Conservation (phyloP, 2,329 filamentous ascomycete species). For the Venturia oleaginea region DNA sequence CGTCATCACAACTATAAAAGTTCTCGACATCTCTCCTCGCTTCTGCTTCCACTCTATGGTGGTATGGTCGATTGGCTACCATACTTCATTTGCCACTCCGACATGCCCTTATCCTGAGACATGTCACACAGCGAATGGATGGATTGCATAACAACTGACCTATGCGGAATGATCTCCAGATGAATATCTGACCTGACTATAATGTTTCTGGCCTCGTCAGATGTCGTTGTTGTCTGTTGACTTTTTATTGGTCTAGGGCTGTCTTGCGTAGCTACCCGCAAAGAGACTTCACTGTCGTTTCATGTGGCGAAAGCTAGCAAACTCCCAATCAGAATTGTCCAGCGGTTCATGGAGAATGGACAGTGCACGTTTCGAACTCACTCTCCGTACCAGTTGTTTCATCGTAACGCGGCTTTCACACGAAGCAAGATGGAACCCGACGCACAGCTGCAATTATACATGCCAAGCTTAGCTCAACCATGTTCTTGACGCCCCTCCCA, state of each 20-base stretch:
- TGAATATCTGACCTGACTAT: background rate
- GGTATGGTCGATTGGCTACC: background rate
- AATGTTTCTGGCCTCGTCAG: background rate
- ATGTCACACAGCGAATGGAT: background rate
- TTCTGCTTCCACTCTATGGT: background rate
- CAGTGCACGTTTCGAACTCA: background rate
- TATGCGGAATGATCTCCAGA: background rate
- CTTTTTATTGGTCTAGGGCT: background rate
- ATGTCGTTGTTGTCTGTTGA: background rate
- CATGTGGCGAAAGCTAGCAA: background rate
- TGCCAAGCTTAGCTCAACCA: background rate
- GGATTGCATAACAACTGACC: background rate
- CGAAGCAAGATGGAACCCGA: background rate
- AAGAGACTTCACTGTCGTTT: background rate
- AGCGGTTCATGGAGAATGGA: background rate
- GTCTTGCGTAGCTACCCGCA: background rate
- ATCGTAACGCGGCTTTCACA: background rate
- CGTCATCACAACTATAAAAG: background rate
- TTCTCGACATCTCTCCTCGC: background rate
- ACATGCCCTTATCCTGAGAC: background rate
- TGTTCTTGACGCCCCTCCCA: background rate
- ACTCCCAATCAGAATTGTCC: background rate
- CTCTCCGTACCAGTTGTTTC: background rate
- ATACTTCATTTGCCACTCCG: background rate
- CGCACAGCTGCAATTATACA: slow-evolving; percentile 1